Conservation (phyloP, 208 protist species). For the Leishmania gerbilli region DNA sequence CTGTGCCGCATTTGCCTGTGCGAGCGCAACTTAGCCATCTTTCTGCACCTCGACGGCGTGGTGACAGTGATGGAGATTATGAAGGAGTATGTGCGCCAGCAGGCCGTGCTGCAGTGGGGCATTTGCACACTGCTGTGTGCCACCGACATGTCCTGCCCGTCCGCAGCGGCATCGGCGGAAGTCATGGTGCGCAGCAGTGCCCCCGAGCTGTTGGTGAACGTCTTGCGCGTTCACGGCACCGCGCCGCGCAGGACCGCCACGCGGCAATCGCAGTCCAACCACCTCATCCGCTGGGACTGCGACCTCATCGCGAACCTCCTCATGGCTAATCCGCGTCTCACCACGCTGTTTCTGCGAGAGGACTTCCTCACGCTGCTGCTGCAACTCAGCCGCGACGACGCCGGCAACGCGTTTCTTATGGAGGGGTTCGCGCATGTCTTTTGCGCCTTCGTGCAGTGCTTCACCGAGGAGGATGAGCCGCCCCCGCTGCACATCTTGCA, state of each 20-base stretch:
- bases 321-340: conserved; percentile 21
- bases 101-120: conserved; percentile 74
- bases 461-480: conserved; percentile 11
- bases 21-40: conserved; percentile 53
- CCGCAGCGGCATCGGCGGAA: conserved; percentile 35
- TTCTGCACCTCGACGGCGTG: conserved; percentile 73
- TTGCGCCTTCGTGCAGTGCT: conserved; percentile 29
- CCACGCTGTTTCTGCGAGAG: conserved; percentile 43
- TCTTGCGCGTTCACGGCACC: conserved; percentile 51
- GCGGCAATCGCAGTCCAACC: conserved; percentile 24
- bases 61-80: conserved; percentile 80
- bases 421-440: conserved; percentile 32
- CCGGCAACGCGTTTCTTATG: conserved; percentile 13
- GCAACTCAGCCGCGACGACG: conserved; percentile 39
- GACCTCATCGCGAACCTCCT: conserved; percentile 53
- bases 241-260: conserved; percentile 20
- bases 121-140: conserved; percentile 59
- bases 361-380: conserved; percentile 50
- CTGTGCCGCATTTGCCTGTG: conserved; percentile 72
- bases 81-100: conserved; percentile 74
- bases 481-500: not conserved
- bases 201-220: conserved; percentile 56
- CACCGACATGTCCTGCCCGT: conserved; percentile 36
- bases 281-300: conserved; percentile 45
- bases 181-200: conserved; percentile 46